Base-by-base conservation (phyloP, 2,329 filamentous ascomycete genomes). In the Huntiella moniliformis region DNA sequence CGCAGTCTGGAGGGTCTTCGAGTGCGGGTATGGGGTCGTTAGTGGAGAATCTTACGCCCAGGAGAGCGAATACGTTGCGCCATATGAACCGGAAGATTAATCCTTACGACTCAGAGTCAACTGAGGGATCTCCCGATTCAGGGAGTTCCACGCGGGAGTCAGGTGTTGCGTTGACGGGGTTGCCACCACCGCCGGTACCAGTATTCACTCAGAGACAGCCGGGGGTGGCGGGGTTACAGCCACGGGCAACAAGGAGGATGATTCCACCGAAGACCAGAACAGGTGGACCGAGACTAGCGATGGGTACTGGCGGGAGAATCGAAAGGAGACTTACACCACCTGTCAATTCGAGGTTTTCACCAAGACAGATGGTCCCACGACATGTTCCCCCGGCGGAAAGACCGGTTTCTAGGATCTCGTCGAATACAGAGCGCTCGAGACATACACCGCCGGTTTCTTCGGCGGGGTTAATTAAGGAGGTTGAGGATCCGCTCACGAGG, bases 31-130 rank as follows among this genome's bases (percentile, higher is more conserved):
- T 44, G 11, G 33, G 33, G 5, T 36, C 40, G 2, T 10, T 46
- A n/a, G 36, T 42, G 5, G 47, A 49, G 35, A 15, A 13, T 7
- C n/a, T 42, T 7, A 64, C 66, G 11, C 60, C 58, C 4, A 66
- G 63, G 44, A 65, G 65, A 39, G 66, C 62, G 47, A 67, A 68
- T 53, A 79, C 73, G 5, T 57, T 80, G 49, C 68, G 76, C 4
- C 75, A 79, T 55, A 68, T 76, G 8, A 71, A 66, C 52, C 28
- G 41, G 28, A 79, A 78, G 54, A 67, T 72, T 38, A 58, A 59
- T 6, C 59, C 60, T 1, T 64, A 73, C 49, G 66, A 73, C 50
- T 39, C 31, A 7, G 64, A 68, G 3, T 55, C 56, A 15, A 63
- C 62, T 4, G 48, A 48, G 11, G 61, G 66, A 31, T 49, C 61